phyloP scores from a whole-genome alignment of 371 early-diverging fungal species.

The Batkoa obscura region DNA sequence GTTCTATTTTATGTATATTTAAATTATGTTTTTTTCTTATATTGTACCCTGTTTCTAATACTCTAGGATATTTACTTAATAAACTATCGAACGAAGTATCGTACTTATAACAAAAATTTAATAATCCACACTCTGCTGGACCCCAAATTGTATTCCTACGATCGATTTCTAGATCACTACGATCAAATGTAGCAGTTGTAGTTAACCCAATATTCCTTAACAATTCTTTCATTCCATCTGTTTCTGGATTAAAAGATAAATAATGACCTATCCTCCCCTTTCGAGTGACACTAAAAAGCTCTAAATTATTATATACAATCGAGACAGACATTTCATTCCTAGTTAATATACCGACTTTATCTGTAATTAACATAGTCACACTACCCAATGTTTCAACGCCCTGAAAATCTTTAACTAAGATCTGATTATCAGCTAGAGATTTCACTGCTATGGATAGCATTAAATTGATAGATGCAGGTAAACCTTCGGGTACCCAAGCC shows the following conservation, averaged over 20 bases:
- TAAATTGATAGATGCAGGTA: constrained; percentile 70
- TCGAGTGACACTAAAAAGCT: constrained; percentile 18
- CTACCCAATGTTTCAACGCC: constrained; percentile 93
- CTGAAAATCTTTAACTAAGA: constrained; percentile 82
- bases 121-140: constrained; percentile 81
- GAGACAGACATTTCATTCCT: constrained; percentile 71
- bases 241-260: constrained; percentile 11
- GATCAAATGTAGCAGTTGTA: constrained; percentile 66
- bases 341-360: constrained; percentile 91
- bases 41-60: constrained; percentile 90
- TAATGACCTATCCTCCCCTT: too few species aligned
- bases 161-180: constrained; percentile 56
- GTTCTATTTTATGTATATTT: constrained; percentile 53
- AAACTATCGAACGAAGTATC: constrained; percentile 41
- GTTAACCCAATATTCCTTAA: constrained; percentile 52
- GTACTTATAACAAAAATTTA: constrained; percentile 48
- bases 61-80: constrained; percentile 45
- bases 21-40: constrained; percentile 87
- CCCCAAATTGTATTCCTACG: constrained; percentile 62
- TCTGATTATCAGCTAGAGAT: constrained; percentile 69
- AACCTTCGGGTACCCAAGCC: constrained; percentile 41
- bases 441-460: constrained; percentile 82
- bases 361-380: constrained; percentile 84
- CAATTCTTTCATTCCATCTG: constrained; percentile 44
- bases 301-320: constrained; percentile 27